These are phyloP conservation scores for Tardiomyces depauwii DNA, from an alignment of 1,139 yeast species.

Conservation along the genomic window DNA sequence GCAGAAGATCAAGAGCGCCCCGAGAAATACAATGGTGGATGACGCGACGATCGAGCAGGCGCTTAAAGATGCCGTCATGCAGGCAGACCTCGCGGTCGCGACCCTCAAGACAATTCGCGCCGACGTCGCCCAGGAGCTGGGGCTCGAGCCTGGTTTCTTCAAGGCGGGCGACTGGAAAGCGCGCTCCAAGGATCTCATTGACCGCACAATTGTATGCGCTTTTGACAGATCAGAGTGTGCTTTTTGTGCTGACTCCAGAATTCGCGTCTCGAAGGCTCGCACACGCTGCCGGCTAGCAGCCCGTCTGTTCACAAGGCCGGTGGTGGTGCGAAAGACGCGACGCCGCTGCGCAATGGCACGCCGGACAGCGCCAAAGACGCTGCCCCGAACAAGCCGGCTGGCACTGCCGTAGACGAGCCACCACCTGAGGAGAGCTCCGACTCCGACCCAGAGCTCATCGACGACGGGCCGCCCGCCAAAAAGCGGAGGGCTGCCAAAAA, in stretches of 20 bases:
- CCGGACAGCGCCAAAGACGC: neutral
- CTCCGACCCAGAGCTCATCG: constrained; percentile 4
- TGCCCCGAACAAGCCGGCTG: too few species aligned
- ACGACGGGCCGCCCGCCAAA: constrained; percentile 1
- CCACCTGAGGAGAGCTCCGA: constrained; percentile 1
- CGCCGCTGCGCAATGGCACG: neutral
- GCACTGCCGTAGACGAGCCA: too few species aligned
- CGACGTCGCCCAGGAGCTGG: constrained; percentile 9
- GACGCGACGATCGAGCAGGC: constrained; percentile 3
- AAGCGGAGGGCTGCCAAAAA: neutral
- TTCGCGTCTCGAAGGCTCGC: too few species aligned
- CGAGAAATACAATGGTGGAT: constrained; percentile 1
- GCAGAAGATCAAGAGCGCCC: too few species aligned
- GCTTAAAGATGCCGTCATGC: constrained; percentile 4
- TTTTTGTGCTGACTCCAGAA: too few species aligned
- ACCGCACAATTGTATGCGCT: constrained; percentile 8
- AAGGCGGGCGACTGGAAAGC: constrained; percentile 11
- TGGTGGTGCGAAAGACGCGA: neutral
- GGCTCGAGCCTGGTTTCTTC: constrained; percentile 12
- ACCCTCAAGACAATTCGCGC: constrained; percentile 12
- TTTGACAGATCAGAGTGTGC: too few species aligned
- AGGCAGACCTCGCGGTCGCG: constrained; percentile 13
- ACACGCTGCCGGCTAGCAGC: too few species aligned
- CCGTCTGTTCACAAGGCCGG: too few species aligned
- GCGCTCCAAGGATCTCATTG: constrained; percentile 10